Base-by-base conservation (phyloP, 495 filamentous ascomycete genomes). In the Penicillium chermesinum region DNA sequence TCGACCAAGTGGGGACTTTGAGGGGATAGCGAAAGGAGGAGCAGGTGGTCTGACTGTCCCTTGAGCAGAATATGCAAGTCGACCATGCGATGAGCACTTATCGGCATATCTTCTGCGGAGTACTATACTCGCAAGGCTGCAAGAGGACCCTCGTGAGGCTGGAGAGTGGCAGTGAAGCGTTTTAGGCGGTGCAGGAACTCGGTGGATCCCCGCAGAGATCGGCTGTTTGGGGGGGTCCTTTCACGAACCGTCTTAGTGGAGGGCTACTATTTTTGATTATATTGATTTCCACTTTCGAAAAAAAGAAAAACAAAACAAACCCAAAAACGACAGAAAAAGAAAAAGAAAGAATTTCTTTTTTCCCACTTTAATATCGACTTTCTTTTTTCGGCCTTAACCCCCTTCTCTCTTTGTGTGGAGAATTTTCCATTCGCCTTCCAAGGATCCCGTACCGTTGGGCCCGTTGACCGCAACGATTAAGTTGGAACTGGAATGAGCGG, bases 91-190 rank as follows among this genome's bases (percentile, higher is more conserved):
- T n/a, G n/a, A n/a, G n/a, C n/a, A n/a, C n/a, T n/a, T n/a, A n/a
- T n/a, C n/a, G n/a, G n/a, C n/a, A n/a, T n/a, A n/a, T n/a, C n/a
- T n/a, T n/a, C n/a, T n/a, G n/a, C n/a, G n/a, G n/a, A n/a, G n/a
- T 10, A 30, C 10, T 10, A 10, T 5, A 10, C 25, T 10, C 25
- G 25, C 25, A 30, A 30, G 25, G 25, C 25, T 30, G 25, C 27
- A 12, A 16, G 21, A 2, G 19, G 10, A 52, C 42, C 33, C 38
- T 38, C 32, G 43, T 58, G 58, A 61, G 58, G 58, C 49, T 61
- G 50, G 50, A 44, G 52, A 44, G 55, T 62, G 59, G 59, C 59
- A 62, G 59, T 59, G 59, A 52, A 52, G 52, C 47, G 38, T 30
- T 48, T 60, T 30, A 47, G 50, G 40, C 52, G 58, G 58, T 61